phyloP scores from a whole-genome alignment of 345 rosid species.

The Acer yangbiense region DNA sequence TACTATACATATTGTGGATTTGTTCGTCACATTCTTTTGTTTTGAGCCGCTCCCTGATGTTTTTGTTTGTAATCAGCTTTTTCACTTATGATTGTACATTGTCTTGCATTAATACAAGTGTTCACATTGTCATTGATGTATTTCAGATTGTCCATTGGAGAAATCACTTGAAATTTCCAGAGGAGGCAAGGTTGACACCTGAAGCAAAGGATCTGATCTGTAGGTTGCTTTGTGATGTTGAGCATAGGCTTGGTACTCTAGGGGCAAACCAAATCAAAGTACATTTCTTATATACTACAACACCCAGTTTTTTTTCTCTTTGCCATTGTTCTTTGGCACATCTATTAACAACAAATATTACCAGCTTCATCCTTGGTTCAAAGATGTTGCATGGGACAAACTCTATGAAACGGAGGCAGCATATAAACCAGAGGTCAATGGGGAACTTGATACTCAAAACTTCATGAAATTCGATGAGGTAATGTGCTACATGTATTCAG shows the following conservation, averaged over 20 bases:
- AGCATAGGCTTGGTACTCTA: conserved; percentile 77
- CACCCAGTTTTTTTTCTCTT: conserved; percentile 15
- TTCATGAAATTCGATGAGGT: conserved; percentile 96
- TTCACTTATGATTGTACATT: background rate
- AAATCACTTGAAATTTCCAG: conserved; percentile 78
- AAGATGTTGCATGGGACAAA: conserved; percentile 72
- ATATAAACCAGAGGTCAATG: conserved; percentile 80
- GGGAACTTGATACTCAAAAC: conserved; percentile 89
- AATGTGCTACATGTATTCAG: conserved; percentile 13
- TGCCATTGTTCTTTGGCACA: conserved; percentile 13
- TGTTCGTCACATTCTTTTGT: background rate
- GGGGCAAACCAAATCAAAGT: conserved; percentile 79
- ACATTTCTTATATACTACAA: conserved; percentile 17
- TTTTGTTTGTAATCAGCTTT: background rate
- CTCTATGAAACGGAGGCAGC: conserved; percentile 90
- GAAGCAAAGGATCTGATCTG: conserved; percentile 80
- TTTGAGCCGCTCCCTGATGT: background rate
- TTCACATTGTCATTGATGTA: conserved; percentile 12
- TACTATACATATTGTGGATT: background rate
- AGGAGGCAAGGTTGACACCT: conserved; percentile 79
- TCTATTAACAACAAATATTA: conserved; percentile 18
- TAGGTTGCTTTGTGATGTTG: conserved; percentile 83
- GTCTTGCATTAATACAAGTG: background rate
- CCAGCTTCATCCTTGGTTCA: conserved; percentile 97
- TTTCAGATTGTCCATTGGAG: conserved; percentile 87